Evolutionary conservation across 495 filamentous ascomycete genomes (phyloP).

Genomic region (Glutinoglossum americanum): DNA sequence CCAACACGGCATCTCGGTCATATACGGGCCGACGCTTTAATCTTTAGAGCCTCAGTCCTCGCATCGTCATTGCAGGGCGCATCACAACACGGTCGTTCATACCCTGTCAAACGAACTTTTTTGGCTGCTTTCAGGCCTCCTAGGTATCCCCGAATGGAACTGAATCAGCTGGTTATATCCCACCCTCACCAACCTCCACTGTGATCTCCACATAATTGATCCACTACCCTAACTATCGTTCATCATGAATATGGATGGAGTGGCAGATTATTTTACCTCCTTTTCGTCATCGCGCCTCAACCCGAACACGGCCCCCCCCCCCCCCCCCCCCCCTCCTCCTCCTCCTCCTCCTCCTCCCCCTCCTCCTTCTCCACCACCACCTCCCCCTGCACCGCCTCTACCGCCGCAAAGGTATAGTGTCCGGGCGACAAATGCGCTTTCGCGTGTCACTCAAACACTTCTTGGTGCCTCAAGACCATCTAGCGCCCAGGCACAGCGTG

Average conservation of each 20-base stretch:
- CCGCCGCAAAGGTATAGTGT: conserved; percentile 28
- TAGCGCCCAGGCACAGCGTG: conserved; percentile 22
- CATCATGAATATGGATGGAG: neutral
- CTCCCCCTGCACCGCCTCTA: conserved; percentile 30
- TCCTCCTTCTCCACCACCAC: conserved; percentile 21
- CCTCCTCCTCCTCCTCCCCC: conserved; percentile 26
- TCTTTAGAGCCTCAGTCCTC: too few relatives aligned
- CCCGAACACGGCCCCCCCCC: conserved; percentile 8
- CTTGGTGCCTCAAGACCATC: conserved; percentile 32
- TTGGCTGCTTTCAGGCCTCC: neutral
- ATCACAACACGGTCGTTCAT: too few relatives aligned
- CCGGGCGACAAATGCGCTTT: conserved; percentile 31
- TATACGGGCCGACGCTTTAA: too few relatives aligned
- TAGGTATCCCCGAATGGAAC: neutral
- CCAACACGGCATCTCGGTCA: too few relatives aligned
- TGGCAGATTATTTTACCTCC: neutral
- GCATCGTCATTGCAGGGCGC: too few relatives aligned
- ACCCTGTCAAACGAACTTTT: neutral
- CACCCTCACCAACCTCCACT: neutral
- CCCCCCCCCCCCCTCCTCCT: conserved; percentile 29
- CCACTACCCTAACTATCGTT: too few relatives aligned
- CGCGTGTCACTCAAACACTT: conserved; percentile 35
- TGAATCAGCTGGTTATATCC: neutral
- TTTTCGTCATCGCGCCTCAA: neutral
- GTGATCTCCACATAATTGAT: neutral